Base-by-base conservation (phyloP, 2,329 filamentous ascomycete species). In the Ophiocordyceps polyrhachis-furcata region DNA sequence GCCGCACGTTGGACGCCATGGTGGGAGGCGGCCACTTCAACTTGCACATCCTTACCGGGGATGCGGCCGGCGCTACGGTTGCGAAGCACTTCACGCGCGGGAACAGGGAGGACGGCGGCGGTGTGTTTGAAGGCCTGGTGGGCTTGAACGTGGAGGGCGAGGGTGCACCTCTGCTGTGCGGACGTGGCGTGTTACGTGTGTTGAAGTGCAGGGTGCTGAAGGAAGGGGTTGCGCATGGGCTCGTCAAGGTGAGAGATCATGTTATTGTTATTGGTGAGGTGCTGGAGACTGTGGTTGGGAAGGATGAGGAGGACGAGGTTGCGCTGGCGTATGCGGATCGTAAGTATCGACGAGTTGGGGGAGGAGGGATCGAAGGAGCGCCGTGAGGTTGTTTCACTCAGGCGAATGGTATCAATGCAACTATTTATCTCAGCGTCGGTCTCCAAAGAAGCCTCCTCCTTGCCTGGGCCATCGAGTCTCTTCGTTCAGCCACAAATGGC, bases 1-100 rank as follows among this genome's bases (percentile, higher is more conserved):
- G 71, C 54, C 66, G 69, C 13, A 76, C 73, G 13, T 61, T 73
- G 21, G 64, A 71, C 46, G 72, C 73, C 9, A 64, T 78, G 20
- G 48, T 54, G 15, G 55, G 53, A 14, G 66, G 60, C 40, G 51
- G 64, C 1, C 53, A 52, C 14, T 76, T 77, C 54, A 75, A 75
- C 46, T 63, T 76, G 14, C 74, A 78, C 48, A 54, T 77, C 6
- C 64, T 77, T 1, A 57, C 63, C 0, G 69, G 66, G 5, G 66
- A 71, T 37, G 57, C 55, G 5, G 51, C 56, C 1, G 74, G 73
- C 12, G 72, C 68, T 6, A 54, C 56, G 6, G 59, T 76, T 4
- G 73, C 74, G 1, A 64, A 70, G 43, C 64, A 68, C 47, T 73
- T 76, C 49, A 67, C 70, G 4, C 54, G 63, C 38, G 71, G 71